Conservation (phyloP, 495 filamentous ascomycete genomes). For the Pseudomonodictys pantanalensis region DNA sequence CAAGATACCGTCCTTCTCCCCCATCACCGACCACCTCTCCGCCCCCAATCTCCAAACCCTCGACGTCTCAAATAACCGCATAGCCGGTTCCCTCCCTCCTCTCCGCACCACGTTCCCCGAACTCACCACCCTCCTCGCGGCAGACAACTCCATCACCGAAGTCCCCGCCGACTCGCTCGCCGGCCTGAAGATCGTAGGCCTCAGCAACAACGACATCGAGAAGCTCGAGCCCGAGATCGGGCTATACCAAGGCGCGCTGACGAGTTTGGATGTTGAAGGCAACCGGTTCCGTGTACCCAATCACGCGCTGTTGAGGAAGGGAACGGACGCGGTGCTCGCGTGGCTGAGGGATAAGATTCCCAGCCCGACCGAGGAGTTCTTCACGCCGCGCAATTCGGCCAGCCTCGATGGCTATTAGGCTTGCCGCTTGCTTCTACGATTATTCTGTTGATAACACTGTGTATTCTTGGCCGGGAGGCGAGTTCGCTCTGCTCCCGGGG, state of each 20-base stretch:
- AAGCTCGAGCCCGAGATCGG: constrained; percentile 75
- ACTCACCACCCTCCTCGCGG: constrained; percentile 63
- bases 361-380: constrained; percentile 49
- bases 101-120: constrained; percentile 60
- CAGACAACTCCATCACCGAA: constrained; percentile 72
- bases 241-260: constrained; percentile 57
- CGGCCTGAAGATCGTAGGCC: constrained; percentile 73
- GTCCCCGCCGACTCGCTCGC: constrained; percentile 70
- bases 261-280: constrained; percentile 64
- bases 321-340: constrained; percentile 78
- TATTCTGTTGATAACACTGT: too few species aligned
- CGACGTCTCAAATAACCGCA: constrained; percentile 75
- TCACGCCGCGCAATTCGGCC: not conserved
- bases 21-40: constrained; percentile 59
- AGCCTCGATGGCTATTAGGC: not conserved
- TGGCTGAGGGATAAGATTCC: constrained; percentile 81
- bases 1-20: constrained; percentile 61
- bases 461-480: too few species aligned
- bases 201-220: constrained; percentile 77
- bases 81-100: constrained; percentile 61
- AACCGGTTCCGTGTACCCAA: constrained; percentile 86
- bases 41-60: constrained; percentile 72
- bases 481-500: not conserved
- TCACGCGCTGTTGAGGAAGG: constrained; percentile 80
- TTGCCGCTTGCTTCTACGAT: too few species aligned